A percentile compares a stretch with the other conserved stretches of the same genome.
These are phyloP conservation scores for Pilaira anomala DNA, from an alignment of 192 early-diverging fungal species.

Conservation along the genomic window DNA sequence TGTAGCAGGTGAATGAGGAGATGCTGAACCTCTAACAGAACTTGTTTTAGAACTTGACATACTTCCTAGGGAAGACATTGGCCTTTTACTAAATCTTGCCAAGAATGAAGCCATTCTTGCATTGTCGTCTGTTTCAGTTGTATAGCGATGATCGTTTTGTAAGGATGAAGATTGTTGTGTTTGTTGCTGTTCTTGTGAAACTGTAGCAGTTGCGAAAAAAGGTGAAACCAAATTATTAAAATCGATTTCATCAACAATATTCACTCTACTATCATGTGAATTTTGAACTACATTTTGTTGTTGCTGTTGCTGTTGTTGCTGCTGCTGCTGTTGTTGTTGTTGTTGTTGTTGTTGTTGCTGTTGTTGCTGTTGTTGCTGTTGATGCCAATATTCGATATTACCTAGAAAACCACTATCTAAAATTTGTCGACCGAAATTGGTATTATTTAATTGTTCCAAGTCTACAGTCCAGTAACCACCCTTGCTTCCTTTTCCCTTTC, in stretches of 20 bases:
- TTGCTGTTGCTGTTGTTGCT: neutral
- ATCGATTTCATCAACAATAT: constrained; percentile 22
- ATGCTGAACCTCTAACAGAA: constrained; percentile 21
- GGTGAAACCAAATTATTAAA: constrained; percentile 22
- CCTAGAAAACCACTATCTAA: constrained; percentile 26
- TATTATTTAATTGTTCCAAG: constrained; percentile 24
- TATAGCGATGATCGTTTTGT: neutral
- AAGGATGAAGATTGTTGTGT: neutral
- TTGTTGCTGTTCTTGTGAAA: constrained; percentile 2
- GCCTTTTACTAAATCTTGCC: constrained; percentile 14
- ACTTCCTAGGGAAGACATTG: constrained; percentile 13
- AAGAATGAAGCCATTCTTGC: constrained; percentile 9
- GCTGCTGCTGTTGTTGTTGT: neutral
- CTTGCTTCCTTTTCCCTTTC: constrained; percentile 57
- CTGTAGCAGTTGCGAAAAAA: constrained; percentile 7
- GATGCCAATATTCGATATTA: constrained; percentile 29
- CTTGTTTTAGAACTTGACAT: constrained; percentile 25
- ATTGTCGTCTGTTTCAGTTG: constrained; percentile 7
- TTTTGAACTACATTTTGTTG: neutral
- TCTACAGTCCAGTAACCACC: constrained; percentile 66
- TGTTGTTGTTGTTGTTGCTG: constrained; percentile 14
- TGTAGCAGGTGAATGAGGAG: constrained; percentile 17
- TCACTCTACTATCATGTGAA: neutral
- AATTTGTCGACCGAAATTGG: constrained; percentile 30
- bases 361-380: constrained; percentile 5